Percentiles rank a stretch among this genome's conserved stretches.
Conservation (phyloP, 352 stramenopile species). For the Globisporangium acanthophoron region DNA sequence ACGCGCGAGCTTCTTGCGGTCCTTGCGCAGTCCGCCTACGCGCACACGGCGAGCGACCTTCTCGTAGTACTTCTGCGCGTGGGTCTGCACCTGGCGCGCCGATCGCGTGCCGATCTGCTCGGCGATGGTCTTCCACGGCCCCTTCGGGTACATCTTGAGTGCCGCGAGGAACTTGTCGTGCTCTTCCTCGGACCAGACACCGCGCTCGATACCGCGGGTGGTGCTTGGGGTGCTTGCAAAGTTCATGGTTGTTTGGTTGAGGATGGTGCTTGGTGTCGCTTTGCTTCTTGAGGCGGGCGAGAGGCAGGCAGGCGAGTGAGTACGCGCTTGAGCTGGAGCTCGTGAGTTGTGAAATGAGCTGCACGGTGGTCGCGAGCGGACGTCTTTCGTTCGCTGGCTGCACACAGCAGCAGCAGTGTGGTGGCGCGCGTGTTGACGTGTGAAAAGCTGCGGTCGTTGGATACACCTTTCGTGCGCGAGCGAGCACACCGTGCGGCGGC, state of each 20-base stretch:
- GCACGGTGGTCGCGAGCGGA: neutral
- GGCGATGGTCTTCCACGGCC: constrained; percentile 29
- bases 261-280: neutral
- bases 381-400: neutral
- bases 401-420: neutral
- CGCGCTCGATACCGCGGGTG: neutral
- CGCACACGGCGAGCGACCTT: constrained; percentile 56
- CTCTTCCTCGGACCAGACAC: constrained; percentile 28
- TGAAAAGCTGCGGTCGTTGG: neutral
- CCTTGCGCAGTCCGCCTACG: constrained; percentile 42
- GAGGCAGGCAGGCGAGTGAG: neutral
- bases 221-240: neutral
- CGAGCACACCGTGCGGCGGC: neutral
- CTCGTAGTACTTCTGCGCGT: constrained; percentile 59
- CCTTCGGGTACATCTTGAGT: constrained; percentile 22
- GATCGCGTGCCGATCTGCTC: constrained; percentile 32
- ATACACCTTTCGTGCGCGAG: constrained; percentile 1
- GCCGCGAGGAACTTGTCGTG: constrained; percentile 31
- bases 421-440: neutral
- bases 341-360: constrained; percentile 11
- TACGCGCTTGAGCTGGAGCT: constrained; percentile 2
- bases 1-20: constrained; percentile 48
- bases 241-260: neutral
- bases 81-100: constrained; percentile 58
- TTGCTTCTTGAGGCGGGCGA: neutral